These are phyloP conservation scores for Mycena vulgaris DNA, from an alignment of 768 basidiomycete genomes.

Conservation along the genomic window DNA sequence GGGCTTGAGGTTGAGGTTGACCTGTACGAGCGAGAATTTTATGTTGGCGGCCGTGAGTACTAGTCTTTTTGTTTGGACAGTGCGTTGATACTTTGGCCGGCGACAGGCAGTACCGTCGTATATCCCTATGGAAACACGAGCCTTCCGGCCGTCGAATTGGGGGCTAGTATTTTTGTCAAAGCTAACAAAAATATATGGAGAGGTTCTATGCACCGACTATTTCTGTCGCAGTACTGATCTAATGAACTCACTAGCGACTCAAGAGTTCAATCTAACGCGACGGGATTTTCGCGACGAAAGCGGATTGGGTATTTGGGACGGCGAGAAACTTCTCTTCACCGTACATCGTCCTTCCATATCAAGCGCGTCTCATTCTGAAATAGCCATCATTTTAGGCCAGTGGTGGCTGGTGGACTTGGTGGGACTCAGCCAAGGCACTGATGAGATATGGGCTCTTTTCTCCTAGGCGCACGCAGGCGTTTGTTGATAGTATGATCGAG, in stretches of 20 bases:
- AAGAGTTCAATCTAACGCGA: conserved; percentile 83
- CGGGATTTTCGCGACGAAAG: conserved; percentile 63
- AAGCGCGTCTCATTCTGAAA: conserved; percentile 3
- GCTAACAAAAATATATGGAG: conserved; percentile 80
- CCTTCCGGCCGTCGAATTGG: conserved; percentile 82
- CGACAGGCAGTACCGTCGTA: conserved; percentile 27
- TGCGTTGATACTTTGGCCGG: background rate
- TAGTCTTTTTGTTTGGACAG: background rate
- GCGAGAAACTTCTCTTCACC: conserved; percentile 74
- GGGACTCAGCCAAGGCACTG: conserved; percentile 80
- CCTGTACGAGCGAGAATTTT: conserved; percentile 83
- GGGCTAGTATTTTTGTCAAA: conserved; percentile 89
- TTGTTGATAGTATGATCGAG: conserved; percentile 70
- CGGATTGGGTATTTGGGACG: conserved; percentile 87
- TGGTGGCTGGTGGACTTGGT: conserved; percentile 70
- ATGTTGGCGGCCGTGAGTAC: conserved; percentile 89
- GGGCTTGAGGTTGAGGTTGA: conserved; percentile 84
- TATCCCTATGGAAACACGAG: conserved; percentile 49
- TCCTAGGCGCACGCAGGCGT: conserved; percentile 68
- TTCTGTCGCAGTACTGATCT: no score
- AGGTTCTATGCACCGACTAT: no score
- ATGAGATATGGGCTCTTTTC: conserved; percentile 84
- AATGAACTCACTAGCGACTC: no score
- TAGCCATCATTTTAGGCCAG: conserved; percentile 10
- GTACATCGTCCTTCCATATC: conserved; percentile 55